Base-by-base conservation (phyloP, 768 basidiomycete genomes). In the Lepiota subincarnata region DNA sequence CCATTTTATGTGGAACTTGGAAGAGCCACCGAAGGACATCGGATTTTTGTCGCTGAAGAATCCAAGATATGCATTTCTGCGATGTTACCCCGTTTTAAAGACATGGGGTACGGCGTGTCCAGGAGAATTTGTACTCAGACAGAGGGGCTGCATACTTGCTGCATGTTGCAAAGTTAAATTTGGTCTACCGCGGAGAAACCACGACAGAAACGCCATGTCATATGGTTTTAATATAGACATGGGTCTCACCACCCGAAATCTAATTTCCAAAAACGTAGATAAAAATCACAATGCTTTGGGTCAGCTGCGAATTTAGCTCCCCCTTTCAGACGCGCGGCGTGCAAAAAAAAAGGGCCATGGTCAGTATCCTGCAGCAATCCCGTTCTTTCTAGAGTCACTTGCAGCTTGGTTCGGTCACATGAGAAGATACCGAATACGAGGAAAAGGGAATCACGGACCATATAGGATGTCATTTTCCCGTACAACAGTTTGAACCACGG, bases 401-500 rank as follows among this genome's bases (percentile, higher is more conserved):
- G 56, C 50, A 40, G 55, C 56, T 57, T 16, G 39, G 22, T 8
- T 14, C 19, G 4, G 28, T 8, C 40, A 40, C 14, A 20, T 47
- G 38, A 19, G 31, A 48, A 56, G 36, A 46, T 24, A 54, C 54
- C 34, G 6, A 53, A 36, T 16, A 39, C 45, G 31, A 22, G 19
- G 20, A 4, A 22, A 37, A 37, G 28, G 39, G 16, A 26, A 3
- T 12, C 20, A 45, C 50, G 38, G 34, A 68, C 89, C 89, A 57
- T 77, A 88, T 22, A 93, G 74, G 41, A 63, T 68, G 6, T 78
- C 82, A 48, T 83, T 77, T 8, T 68, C 59, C 40, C 71, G 73
- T 53, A 80, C 48, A 2, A 91, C 80, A 6, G 76, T 80, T 67
- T 95, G 88, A 14, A 96, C 77, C 56, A 86, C 88, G n/a, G 81